Base-by-base conservation (phyloP, 2,329 filamentous ascomycete species). In the Zalaria obscura region DNA sequence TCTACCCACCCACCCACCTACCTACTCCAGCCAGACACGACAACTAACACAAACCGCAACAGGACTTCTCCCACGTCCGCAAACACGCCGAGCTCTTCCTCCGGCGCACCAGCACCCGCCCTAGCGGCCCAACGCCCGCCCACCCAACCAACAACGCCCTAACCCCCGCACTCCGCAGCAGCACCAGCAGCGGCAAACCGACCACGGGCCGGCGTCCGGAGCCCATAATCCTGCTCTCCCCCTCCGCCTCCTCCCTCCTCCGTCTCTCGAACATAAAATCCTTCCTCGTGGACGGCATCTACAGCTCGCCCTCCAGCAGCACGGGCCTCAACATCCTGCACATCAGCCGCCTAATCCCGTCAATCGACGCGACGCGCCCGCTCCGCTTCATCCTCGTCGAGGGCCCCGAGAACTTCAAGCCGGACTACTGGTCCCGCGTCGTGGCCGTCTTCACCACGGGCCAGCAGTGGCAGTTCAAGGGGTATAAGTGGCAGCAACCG, bases 391-490 rank as follows among this genome's bases (percentile, higher is more conserved):
- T 96, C 57, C 78, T 98, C 33, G 89, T 96, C 41, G 91, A 98
- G 60, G 82, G 80, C 11, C 83, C 88, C 0, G 81, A 93, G 57
- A 83, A 91, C 60, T 98, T 98, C 73, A 93, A 94, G 61, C 91
- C 91, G 0, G 88, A 96, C 58, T 95, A 96, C 68, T 98, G 91
- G 91, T 80, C 80, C 54, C 80, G 88, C 40, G 83, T 98, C 5
- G 91, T 95, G 2, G 91, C 84, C 8, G 88, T 98, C 43, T 96
- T 98, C 65, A 98, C 91, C 0, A 98, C 91, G 0, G 91, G 91
- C 29, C 91, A 98, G 66, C 79, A 82, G 6, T 98, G 91, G 91
- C 91, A 98, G 64, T 98, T 98, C 67, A 94, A 95, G 66, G 83
- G 78, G 51, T 98, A 98, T 73, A 94, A 93, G 63, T 98, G 91